Conservation (phyloP, 2,329 filamentous ascomycete species). For the Paramyrothecium sp. region DNA sequence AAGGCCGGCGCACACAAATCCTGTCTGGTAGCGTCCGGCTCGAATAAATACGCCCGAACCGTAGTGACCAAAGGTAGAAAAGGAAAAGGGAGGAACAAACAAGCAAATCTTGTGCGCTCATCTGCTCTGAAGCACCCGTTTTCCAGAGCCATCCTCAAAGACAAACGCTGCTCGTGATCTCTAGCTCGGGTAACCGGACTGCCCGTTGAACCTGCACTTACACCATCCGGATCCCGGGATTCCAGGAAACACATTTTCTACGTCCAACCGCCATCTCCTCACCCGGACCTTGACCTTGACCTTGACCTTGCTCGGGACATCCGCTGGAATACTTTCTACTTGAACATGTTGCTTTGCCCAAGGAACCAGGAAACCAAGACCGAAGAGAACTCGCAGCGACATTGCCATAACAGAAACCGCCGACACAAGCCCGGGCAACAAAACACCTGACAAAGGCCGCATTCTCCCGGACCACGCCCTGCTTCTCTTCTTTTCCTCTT, state of each 20-base stretch:
- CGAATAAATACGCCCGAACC: neutral
- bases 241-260: too few species aligned
- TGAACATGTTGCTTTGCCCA: slow-evolving; percentile 18
- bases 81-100: neutral
- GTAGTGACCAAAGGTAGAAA: neutral
- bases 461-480: neutral
- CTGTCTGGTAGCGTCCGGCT: neutral
- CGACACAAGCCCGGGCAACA: neutral
- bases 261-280: too few species aligned
- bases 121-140: too few species aligned
- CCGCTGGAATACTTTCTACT: neutral
- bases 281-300: too few species aligned
- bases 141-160: too few species aligned
- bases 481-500: too few species aligned
- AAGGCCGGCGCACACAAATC: neutral
- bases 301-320: neutral
- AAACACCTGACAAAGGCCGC: neutral
- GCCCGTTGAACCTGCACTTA: too few species aligned
- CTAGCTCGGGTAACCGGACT: too few species aligned
- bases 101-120: neutral
- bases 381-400: neutral
- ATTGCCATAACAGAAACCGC: neutral
- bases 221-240: too few species aligned
- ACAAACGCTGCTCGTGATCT: too few species aligned
- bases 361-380: slow-evolving; percentile 4